Conservation (phyloP, 352 stramenopile species). For the Pseudoperonospora humuli region DNA sequence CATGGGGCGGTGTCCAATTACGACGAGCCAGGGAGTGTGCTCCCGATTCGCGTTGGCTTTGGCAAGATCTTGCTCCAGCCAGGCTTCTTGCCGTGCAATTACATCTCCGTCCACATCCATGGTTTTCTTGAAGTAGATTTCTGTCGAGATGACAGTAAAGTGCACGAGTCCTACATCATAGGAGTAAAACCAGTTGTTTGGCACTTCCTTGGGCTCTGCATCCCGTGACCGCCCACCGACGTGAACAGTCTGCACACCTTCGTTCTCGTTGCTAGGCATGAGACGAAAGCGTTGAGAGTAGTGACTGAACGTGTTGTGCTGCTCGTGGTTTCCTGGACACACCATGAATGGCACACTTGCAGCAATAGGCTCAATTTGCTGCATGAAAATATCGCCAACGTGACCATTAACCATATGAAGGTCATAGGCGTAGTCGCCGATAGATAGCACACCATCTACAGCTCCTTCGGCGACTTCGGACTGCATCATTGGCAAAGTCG, state of each 20-base stretch:
- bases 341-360: constrained; percentile 86
- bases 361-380: constrained; percentile 82
- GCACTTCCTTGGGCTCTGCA: constrained; percentile 30
- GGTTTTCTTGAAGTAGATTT: constrained; percentile 84
- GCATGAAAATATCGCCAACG: constrained; percentile 88
- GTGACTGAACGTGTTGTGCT: constrained; percentile 73
- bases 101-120: constrained; percentile 40
- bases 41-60: constrained; percentile 57
- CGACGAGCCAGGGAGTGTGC: constrained; percentile 70
- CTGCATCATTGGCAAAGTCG: constrained; percentile 83
- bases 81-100: constrained; percentile 51
- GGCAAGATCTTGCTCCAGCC: constrained; percentile 53
- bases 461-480: constrained; percentile 66
- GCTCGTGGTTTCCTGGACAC: constrained; percentile 87
- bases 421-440: constrained; percentile 88
- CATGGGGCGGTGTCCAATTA: constrained; percentile 81
- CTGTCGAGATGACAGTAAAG: constrained; percentile 80
- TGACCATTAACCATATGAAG: constrained; percentile 70
- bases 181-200: constrained; percentile 89
- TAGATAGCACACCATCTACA: constrained; percentile 77
- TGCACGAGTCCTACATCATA: constrained; percentile 82
- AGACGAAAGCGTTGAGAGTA: constrained; percentile 82
- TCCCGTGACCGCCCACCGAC: constrained; percentile 25
- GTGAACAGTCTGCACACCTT: constrained; percentile 42
- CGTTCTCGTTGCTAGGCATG: constrained; percentile 76